Percentiles rank a stretch among this genome's conserved stretches.
These are phyloP conservation scores for Barnettozyma botsteinii DNA, from an alignment of 805 yeast species.

Conservation along the genomic window DNA sequence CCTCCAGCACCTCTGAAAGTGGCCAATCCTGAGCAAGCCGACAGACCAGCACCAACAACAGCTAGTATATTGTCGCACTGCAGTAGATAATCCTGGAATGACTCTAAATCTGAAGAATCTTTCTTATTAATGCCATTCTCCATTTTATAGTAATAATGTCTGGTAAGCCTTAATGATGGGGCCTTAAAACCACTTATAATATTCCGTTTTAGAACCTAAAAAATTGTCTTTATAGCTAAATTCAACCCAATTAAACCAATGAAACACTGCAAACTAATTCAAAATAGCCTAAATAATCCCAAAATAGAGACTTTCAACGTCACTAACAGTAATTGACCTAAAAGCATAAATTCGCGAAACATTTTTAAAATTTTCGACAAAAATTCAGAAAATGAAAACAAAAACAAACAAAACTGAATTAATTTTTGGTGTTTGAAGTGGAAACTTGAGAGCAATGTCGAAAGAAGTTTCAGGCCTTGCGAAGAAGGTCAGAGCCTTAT, in stretches of 20 bases:
- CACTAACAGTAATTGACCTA: too few relatives aligned
- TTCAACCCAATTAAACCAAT: not conserved
- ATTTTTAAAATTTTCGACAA: not conserved
- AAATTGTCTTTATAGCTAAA: too few relatives aligned
- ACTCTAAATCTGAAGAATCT: slow-evolving; percentile 14
- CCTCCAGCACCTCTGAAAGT: slow-evolving; percentile 72
- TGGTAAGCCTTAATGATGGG: not conserved
- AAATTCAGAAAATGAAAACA: not conserved
- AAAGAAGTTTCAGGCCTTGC: slow-evolving; percentile 15
- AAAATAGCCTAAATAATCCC: too few relatives aligned
- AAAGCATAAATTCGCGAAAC: not conserved
- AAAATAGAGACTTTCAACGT: too few relatives aligned
- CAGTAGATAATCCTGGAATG: slow-evolving; percentile 45
- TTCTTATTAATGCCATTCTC: slow-evolving; percentile 4
- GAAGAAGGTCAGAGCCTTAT: slow-evolving; percentile 23
- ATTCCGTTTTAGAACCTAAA: not conserved
- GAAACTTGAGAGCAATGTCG: slow-evolving; percentile 8
- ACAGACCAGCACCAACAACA: slow-evolving; percentile 78
- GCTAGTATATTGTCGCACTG: slow-evolving; percentile 49
- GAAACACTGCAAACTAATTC: too few relatives aligned
- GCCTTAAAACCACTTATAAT: not conserved
- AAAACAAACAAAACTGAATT: not conserved
- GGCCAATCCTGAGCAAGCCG: slow-evolving; percentile 71
- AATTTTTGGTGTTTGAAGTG: not conserved
- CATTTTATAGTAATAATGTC: not conserved